Conservation (phyloP, 208 protist genomes). For the Phytomonas francai region DNA sequence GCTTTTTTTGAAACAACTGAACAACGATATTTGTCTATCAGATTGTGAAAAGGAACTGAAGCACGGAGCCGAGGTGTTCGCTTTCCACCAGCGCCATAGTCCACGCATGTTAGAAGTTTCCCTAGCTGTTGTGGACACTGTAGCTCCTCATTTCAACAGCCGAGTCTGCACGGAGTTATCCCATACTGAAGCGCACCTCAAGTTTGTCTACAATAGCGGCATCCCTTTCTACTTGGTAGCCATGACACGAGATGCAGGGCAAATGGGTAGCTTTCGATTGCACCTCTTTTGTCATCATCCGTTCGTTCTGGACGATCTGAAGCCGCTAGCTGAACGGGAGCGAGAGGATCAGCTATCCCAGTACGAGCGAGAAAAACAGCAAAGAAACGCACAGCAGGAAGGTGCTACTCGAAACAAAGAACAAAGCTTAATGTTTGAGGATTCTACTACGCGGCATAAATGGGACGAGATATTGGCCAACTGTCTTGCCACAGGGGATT, state of each 20-base stretch:
- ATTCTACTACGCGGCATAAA: conserved; percentile 22
- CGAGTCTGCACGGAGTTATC: not conserved
- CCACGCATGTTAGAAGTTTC: conserved; percentile 29
- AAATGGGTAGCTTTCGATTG: conserved; percentile 41
- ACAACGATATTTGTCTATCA: not conserved
- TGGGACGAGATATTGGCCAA: conserved; percentile 26
- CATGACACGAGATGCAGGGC: conserved; percentile 52
- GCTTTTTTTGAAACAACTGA: not conserved
- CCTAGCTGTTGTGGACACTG: conserved; percentile 30
- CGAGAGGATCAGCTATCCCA: conserved; percentile 24
- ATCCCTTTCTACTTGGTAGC: conserved; percentile 44
- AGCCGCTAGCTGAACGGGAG: conserved; percentile 33
- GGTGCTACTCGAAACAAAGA: not conserved
- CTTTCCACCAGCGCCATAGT: conserved; percentile 36
- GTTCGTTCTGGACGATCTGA: conserved; percentile 35
- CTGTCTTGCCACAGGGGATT: conserved; percentile 29
- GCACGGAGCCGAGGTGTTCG: conserved; percentile 21
- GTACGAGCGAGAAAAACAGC: conserved; percentile 14
- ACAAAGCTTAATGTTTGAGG: not conserved
- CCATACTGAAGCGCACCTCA: conserved; percentile 5
- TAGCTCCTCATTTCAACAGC: conserved; percentile 26
- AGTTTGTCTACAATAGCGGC: not conserved
- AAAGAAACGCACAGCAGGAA: conserved; percentile 12
- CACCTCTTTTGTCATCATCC: conserved; percentile 50
- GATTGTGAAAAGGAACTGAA: conserved; percentile 8